Conservation (phyloP, 208 protist genomes). For the Spongospora subterranea region DNA sequence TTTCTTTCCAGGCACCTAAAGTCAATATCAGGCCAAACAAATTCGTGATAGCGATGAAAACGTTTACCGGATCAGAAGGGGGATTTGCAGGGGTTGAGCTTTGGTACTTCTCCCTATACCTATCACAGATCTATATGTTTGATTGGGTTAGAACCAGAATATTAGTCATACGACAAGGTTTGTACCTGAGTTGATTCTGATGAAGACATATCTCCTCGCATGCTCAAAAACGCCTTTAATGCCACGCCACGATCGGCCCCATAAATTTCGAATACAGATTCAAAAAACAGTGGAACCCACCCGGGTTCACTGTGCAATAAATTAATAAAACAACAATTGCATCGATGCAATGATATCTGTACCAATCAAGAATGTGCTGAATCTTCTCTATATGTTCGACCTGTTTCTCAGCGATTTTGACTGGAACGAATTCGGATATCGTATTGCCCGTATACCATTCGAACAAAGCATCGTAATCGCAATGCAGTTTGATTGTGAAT, state of each 20-base stretch:
- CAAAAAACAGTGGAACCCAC: slow-evolving; percentile 52
- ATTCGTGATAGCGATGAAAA: no score
- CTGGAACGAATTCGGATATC: neutral
- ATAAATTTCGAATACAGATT: neutral
- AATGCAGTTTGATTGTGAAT: neutral
- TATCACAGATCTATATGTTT: no score
- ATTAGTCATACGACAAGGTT: no score
- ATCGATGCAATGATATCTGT: neutral
- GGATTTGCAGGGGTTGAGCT: no score
- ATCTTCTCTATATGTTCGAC: slow-evolving; percentile 25
- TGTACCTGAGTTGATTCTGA: neutral
- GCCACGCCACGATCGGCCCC: slow-evolving; percentile 11
- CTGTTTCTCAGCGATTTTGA: slow-evolving; percentile 12
- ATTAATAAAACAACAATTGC: neutral
- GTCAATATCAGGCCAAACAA: no score
- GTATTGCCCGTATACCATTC: slow-evolving; percentile 1
- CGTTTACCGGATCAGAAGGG: no score
- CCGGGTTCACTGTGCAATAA: neutral
- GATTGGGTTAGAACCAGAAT: no score
- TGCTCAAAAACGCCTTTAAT: neutral
- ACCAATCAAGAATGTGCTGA: neutral
- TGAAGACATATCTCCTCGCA: slow-evolving; percentile 15
- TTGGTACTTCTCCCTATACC: no score
- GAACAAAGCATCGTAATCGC: neutral
- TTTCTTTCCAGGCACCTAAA: no score